Base-by-base conservation (phyloP, 768 basidiomycete species). In the Tylopilus cervinicoccineus region DNA sequence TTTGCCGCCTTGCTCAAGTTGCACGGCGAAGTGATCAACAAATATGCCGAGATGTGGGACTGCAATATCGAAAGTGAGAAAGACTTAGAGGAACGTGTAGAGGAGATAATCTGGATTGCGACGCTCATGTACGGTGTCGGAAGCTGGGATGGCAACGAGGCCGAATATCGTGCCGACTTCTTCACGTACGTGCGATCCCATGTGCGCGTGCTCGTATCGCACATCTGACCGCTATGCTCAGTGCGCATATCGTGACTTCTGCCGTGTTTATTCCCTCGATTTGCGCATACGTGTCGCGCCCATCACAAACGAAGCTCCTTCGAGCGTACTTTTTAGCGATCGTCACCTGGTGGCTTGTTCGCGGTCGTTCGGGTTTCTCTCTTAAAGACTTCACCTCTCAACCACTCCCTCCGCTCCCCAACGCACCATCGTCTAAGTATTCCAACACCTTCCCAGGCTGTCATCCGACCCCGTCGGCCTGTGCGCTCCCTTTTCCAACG, bases 241-340 rank as follows among this genome's bases (percentile, higher is more conserved):
- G 84, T 13, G 79, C 81, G 65, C 86, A 88, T 54, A 72, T 86
- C 12, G 77, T 87, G 29, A 89, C 86, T 0, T 84, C 84, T 1
- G 72, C 76, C 9, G 55, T 84, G 24, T 85, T 86, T 69, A 49
- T 86, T 16, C 74, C 80, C 0, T 74, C 83, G 1, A 46, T 81
- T 34, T 65, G 74, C 12, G 72, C 72, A 2, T 59, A 69, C 49
- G 53, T 80, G 45, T 79, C 83, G 67, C 86, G 81, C 53, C 65
- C 83, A 2, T 79, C 78, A 0, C 75, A 79, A 48, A 69, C 68
- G 4, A 63, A 77, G 16, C 69, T 88, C 12, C 72, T 89, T 17
- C 77, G 76, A 8, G 68, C 74, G 2, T 84, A 84, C 65, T 76
- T 88, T 54, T 66, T 74, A 7, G 65, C 70, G 19, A 67, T 67